Conservation (phyloP, 371 early-diverging fungal species). For the Dinochytrium kinnereticum region DNA sequence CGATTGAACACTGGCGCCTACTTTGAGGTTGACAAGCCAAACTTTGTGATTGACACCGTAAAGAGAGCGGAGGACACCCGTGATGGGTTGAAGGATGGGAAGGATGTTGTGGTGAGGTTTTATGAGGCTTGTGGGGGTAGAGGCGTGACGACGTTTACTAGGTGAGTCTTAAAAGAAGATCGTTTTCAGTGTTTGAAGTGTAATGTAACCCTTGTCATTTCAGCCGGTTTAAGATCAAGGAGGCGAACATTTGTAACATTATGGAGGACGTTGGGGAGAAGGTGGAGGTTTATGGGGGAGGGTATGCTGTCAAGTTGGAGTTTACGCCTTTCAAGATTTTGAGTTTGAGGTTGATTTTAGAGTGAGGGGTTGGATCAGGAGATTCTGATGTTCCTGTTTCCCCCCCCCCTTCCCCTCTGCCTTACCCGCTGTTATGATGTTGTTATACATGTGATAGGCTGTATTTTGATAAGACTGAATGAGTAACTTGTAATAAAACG, state of each 20-base stretch:
- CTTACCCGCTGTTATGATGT: too few relatives aligned
- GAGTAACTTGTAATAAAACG: too few relatives aligned
- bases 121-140: conserved; percentile 95
- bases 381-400: too few relatives aligned
- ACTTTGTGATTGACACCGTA: conserved; percentile 84
- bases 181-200: too few relatives aligned
- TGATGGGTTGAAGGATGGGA: conserved; percentile 30
- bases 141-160: conserved; percentile 60
- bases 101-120: conserved; percentile 76
- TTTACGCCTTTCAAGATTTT: conserved; percentile 32
- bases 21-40: conserved; percentile 63
- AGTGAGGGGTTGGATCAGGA: too few relatives aligned
- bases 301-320: not conserved
- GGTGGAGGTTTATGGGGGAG: conserved; percentile 12
- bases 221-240: conserved; percentile 48
- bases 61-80: conserved; percentile 64
- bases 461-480: too few relatives aligned
- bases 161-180: conserved; percentile 52
- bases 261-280: conserved; percentile 66
- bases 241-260: conserved; percentile 72
- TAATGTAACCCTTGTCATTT: too few relatives aligned
- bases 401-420: too few relatives aligned
- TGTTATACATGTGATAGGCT: too few relatives aligned
- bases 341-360: conserved; percentile 13
- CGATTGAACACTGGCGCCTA: conserved; percentile 27